Conservation (phyloP, 768 basidiomycete genomes). For the Termitomyces sp. region DNA sequence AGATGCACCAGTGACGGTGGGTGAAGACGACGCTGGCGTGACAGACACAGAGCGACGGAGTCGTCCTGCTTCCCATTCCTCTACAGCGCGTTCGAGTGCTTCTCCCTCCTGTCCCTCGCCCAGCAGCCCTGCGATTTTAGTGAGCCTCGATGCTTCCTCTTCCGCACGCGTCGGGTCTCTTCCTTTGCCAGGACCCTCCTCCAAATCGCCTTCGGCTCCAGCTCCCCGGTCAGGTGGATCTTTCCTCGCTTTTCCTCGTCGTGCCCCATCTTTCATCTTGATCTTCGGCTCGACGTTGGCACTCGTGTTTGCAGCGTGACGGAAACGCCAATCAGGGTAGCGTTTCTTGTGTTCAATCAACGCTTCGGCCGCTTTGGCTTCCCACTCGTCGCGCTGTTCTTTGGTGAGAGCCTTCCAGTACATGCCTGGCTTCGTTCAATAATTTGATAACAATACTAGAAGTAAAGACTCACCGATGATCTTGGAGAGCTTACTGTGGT, state of each 20-base stretch:
- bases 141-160: constrained; percentile 47
- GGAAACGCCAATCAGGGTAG: constrained; percentile 82
- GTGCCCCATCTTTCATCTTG: constrained; percentile 17
- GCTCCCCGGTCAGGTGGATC: constrained; percentile 21
- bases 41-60: neutral
- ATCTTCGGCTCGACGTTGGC: constrained; percentile 26
- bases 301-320: constrained; percentile 47
- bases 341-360: constrained; percentile 67
- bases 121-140: constrained; percentile 63
- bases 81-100: constrained; percentile 55
- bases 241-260: constrained; percentile 11
- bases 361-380: constrained; percentile 62
- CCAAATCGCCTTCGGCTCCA: constrained; percentile 13
- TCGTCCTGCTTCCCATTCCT: constrained; percentile 48
- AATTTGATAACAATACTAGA: neutral
- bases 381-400: constrained; percentile 69
- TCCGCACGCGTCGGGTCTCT: constrained; percentile 19
- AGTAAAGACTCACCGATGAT: constrained; percentile 54
- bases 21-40: neutral
- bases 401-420: constrained; percentile 69
- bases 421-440: constrained; percentile 39
- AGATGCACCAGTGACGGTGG: neutral
- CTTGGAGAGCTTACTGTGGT: constrained; percentile 74
- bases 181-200: constrained; percentile 15
- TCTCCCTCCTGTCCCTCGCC: constrained; percentile 61